These are phyloP conservation scores for Citrus mangshanensis DNA, from an alignment of 345 rosid genomes.

Conservation along the genomic window DNA sequence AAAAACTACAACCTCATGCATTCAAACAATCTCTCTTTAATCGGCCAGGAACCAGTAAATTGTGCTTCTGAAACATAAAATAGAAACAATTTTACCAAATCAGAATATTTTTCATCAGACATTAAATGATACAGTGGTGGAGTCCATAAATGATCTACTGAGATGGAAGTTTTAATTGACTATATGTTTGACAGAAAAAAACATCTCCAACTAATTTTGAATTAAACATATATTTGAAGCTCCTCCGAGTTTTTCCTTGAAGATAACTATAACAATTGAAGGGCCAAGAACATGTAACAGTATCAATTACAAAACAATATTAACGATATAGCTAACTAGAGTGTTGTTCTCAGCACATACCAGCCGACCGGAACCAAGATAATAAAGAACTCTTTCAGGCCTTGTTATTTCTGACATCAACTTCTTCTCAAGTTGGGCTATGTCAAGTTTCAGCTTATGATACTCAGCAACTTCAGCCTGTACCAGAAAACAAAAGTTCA, in stretches of 20 bases:
- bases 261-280: neutral
- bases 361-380: slow-evolving; percentile 90
- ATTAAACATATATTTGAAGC: neutral
- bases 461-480: slow-evolving; percentile 89
- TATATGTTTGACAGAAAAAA: neutral
- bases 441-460: slow-evolving; percentile 80
- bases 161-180: neutral
- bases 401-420: slow-evolving; percentile 86
- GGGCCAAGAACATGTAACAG: neutral
- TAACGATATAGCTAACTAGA: neutral
- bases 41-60: neutral
- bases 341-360: slow-evolving; percentile 38
- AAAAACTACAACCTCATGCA: neutral
- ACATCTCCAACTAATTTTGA: neutral
- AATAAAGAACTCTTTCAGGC: slow-evolving; percentile 93
- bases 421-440: slow-evolving; percentile 85
- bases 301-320: neutral
- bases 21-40: neutral
- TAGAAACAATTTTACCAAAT: neutral
- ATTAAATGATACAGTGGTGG: neutral
- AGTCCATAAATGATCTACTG: neutral
- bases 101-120: neutral
- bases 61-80: neutral
- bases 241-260: neutral
- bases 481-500: slow-evolving; percentile 12